Evolutionary conservation across 768 basidiomycete genomes (phyloP), one percentile per base, ranked within the genome.

Genomic region (Gloeostereum incarnatum): DNA sequence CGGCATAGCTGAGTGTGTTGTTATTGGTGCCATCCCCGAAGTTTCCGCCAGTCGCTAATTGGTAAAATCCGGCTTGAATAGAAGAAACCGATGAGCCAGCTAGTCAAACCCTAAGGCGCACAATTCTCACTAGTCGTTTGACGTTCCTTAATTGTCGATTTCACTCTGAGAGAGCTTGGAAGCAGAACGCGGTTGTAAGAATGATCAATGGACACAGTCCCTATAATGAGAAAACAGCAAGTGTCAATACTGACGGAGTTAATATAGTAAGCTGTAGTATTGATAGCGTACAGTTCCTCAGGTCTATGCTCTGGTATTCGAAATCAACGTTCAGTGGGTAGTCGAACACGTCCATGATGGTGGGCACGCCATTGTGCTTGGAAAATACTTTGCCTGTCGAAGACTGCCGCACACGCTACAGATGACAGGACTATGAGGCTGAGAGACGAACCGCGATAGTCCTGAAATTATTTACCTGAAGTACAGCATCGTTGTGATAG

Each of bases 21-120:
- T 69, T 73, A 56, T 63, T 83, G 5, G 78, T 81, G 20, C 83
- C 82, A 39, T 82, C 82, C 1, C 78, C 82, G 5, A 56, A 55
- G 50, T 75, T 78, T 9, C 75, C 73, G 1, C 58, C 55, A 22
- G 64, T 51, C 1, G 60, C 53, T 1, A 61, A 48, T 9, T 58
- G 55, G 55, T 76, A 73, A 55, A 69, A 73, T 14, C 73, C 78
- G 35, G 56, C 78, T 74, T 40, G 4, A 30, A 17, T 24, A 21
- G 21, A 32, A 35, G 20, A 44, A 11, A 40, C 16, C 36, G 35
- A 23, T 17, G 14, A n/a, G 27, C 18, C 21, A 14, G 8, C 2
- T 27, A 25, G 22, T 19, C 26, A 33, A 34, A 20, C 34, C 21
- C 7, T 10, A 31, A 36, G 21, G 13, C 40, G 19, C 8, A 9